These are phyloP conservation scores for Mallotus nudiflorus DNA, from an alignment of 345 rosid species.

Conservation along the genomic window DNA sequence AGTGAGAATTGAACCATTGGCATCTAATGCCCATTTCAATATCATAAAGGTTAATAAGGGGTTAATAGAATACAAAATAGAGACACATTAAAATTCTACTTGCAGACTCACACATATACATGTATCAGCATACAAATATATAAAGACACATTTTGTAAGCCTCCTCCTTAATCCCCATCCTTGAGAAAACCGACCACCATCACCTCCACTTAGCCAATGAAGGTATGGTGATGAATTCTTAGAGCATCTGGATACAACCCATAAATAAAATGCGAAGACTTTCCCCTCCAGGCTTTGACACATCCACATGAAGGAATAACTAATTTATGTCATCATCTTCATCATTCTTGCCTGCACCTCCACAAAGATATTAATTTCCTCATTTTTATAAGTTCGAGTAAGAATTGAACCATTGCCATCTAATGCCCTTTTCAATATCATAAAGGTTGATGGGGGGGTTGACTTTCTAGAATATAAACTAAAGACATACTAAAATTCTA, in stretches of 20 bases:
- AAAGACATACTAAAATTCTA: not conserved
- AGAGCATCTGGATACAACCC: constrained; percentile 92
- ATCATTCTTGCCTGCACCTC: constrained; percentile 46
- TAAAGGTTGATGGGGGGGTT: constrained; percentile 73
- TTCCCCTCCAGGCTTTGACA: constrained; percentile 67
- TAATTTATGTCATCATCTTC: constrained; percentile 70
- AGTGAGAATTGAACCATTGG: constrained; percentile 66
- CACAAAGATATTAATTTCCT: constrained; percentile 64
- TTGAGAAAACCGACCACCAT: too few species aligned
- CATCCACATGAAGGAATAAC: constrained; percentile 79
- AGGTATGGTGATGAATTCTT: too few species aligned
- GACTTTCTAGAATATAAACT: constrained; percentile 44
- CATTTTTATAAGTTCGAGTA: constrained; percentile 54
- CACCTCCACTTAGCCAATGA: too few species aligned
- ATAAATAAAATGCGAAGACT: constrained; percentile 75
- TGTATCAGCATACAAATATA: too few species aligned
- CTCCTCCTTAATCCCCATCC: too few species aligned
- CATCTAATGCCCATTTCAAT: constrained; percentile 69
- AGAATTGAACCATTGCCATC: constrained; percentile 73
- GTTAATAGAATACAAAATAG: constrained; percentile 41
- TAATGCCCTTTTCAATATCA: constrained; percentile 67
- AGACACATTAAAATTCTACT: not conserved
- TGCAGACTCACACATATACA: too few species aligned
- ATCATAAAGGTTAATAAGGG: constrained; percentile 72
- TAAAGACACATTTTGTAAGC: too few species aligned